A percentile compares a stretch with the other conserved stretches of the same genome.
These are phyloP conservation scores for Thermomyces lanuginosus DNA, from an alignment of 2,329 filamentous ascomycete species.

Conservation along the genomic window DNA sequence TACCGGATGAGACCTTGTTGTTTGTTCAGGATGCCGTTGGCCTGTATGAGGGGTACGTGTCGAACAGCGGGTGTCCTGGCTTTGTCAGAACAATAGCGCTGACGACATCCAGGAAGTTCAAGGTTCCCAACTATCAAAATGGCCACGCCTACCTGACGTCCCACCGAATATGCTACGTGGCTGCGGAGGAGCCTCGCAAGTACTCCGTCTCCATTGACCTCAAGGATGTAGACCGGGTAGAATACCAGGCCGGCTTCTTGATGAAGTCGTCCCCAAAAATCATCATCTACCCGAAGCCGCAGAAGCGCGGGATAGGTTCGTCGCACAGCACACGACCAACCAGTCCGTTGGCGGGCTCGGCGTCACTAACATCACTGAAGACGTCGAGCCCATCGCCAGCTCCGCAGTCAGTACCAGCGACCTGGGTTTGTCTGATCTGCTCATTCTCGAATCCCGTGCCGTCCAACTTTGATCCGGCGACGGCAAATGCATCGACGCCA, in stretches of 20 bases:
- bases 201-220: slow-evolving; percentile 73
- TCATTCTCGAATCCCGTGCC: slow-evolving; percentile 87
- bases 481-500: slow-evolving; percentile 61
- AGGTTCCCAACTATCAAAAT: slow-evolving; percentile 84
- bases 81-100: slow-evolving; percentile 6
- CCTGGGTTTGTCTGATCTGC: slow-evolving; percentile 93
- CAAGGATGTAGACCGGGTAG: slow-evolving; percentile 77
- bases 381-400: slow-evolving; percentile 18
- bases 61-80: slow-evolving; percentile 2
- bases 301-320: slow-evolving; percentile 43
- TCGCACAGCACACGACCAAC: slow-evolving; percentile 37
- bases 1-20: slow-evolving; percentile 83
- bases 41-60: slow-evolving; percentile 79
- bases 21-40: slow-evolving; percentile 97
- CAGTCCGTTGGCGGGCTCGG: slow-evolving; percentile 13
- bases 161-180: slow-evolving; percentile 88
- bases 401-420: slow-evolving; percentile 40
- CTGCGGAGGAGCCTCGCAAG: slow-evolving; percentile 68
- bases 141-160: slow-evolving; percentile 94
- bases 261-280: slow-evolving; percentile 91
- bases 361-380: slow-evolving; percentile 13
- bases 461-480: slow-evolving; percentile 77
- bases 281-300: slow-evolving; percentile 67
- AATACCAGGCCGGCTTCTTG: slow-evolving; percentile 77
- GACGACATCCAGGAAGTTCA: slow-evolving; percentile 56